Percentiles rank a stretch among this genome's conserved stretches.
phyloP scores from a whole-genome alignment of 2,329 filamentous ascomycete species.

The Domatiomyces globalis region DNA sequence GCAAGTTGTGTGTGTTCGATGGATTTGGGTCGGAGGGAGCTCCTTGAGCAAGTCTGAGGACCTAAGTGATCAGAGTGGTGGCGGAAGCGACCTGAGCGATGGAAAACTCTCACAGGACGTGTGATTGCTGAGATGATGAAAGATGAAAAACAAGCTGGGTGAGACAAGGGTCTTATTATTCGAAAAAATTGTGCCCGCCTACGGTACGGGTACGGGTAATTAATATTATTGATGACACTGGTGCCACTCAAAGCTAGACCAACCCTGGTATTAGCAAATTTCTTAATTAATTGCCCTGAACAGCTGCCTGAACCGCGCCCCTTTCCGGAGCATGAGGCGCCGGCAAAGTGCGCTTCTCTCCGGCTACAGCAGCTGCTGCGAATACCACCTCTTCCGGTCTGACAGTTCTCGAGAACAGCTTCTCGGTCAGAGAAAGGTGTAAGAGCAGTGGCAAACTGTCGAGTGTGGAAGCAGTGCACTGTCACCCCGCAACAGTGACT shows the following conservation, averaged over 20 bases:
- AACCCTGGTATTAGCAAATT: not conserved
- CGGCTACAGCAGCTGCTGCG: too few species aligned
- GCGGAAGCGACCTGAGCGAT: slow-evolving; percentile 10
- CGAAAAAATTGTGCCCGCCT: not conserved
- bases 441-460: slow-evolving; percentile 5
- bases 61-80: slow-evolving; percentile 10
- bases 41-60: slow-evolving; percentile 2
- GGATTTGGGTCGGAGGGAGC: not conserved
- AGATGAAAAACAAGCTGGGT: not conserved
- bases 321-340: too few species aligned
- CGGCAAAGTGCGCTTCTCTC: too few species aligned
- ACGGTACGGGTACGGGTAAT: not conserved
- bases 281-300: too few species aligned
- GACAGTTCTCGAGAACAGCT: not conserved
- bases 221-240: not conserved
- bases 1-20: slow-evolving; percentile 3
- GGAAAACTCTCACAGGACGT: slow-evolving; percentile 15
- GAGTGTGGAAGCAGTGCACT: not conserved
- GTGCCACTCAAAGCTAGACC: not conserved
- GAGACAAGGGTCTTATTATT: not conserved
- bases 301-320: too few species aligned
- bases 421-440: slow-evolving; percentile 6
- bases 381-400: too few species aligned
- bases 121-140: slow-evolving; percentile 1
- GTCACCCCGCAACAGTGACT: too few species aligned